Conservation (phyloP, 257 asterid genomes). For the Euphrasia confusa region DNA sequence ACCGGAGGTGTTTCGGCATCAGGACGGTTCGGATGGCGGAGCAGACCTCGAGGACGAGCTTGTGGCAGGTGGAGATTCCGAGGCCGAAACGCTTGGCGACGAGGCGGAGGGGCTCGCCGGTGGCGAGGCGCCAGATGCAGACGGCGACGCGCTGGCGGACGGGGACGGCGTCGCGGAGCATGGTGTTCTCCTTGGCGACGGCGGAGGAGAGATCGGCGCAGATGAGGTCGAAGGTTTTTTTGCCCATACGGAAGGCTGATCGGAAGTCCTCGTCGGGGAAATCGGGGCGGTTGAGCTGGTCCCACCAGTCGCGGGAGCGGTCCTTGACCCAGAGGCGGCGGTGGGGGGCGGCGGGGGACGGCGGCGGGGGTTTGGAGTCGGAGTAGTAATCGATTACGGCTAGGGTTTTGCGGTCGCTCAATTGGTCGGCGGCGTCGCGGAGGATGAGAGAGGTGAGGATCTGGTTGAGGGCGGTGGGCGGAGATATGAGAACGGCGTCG, state of each 20-base stretch:
- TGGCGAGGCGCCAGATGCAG: conserved; percentile 95
- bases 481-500: neutral
- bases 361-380: conserved; percentile 36
- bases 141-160: conserved; percentile 90
- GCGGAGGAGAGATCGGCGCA: conserved; percentile 67
- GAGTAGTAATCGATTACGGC: conserved; percentile 63
- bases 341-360: conserved; percentile 47
- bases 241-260: conserved; percentile 90
- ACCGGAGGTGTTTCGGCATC: conserved; percentile 77
- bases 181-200: conserved; percentile 84
- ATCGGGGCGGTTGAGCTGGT: conserved; percentile 81
- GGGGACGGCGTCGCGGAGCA: conserved; percentile 89
- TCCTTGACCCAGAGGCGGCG: conserved; percentile 88
- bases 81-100: conserved; percentile 86
- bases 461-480: conserved; percentile 67
- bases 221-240: conserved; percentile 73
- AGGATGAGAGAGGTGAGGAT: conserved; percentile 66
- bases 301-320: conserved; percentile 96
- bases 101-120: conserved; percentile 88
- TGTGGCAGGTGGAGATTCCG: conserved; percentile 90
- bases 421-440: conserved; percentile 54
- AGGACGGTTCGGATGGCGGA: conserved; percentile 72
- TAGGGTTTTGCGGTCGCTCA: conserved; percentile 38
- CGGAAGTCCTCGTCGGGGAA: conserved; percentile 82
- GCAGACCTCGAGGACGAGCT: conserved; percentile 91